Evolutionary conservation across 257 asterid species (phyloP).

Genomic region (Capsicum chinense): DNA sequence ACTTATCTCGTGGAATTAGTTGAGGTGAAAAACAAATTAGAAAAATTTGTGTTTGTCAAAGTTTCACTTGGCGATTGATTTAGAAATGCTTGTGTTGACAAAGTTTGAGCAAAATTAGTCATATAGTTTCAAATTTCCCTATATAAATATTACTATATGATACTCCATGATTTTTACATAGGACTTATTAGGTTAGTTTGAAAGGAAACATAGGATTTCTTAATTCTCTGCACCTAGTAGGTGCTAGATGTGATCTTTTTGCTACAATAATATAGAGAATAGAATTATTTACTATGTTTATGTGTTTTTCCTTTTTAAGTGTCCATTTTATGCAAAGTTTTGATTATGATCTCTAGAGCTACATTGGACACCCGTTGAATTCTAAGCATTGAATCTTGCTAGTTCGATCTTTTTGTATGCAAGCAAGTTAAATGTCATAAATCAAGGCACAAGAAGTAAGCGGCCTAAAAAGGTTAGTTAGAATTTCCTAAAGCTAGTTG

Average conservation of each 20-base stretch:
- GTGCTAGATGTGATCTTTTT: too few relatives aligned
- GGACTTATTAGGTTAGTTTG: background rate
- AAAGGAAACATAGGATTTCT: background rate
- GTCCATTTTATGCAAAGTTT: background rate
- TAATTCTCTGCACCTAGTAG: background rate
- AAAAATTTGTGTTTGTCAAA: background rate
- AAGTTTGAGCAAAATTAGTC: background rate
- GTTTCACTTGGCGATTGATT: too few relatives aligned
- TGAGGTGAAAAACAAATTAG: background rate
- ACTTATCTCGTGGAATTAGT: background rate
- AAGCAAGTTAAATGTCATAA: background rate
- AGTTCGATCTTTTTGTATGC: background rate
- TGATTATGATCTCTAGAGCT: background rate
- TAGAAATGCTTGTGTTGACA: too few relatives aligned
- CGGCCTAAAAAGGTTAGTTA: background rate
- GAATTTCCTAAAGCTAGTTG: background rate
- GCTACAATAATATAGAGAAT: too few relatives aligned
- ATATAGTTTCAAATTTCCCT: background rate
- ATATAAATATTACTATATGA: background rate
- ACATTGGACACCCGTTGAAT: background rate
- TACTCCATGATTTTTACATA: background rate
- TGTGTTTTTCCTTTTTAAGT: background rate
- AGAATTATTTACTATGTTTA: too few relatives aligned
- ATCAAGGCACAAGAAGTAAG: background rate
- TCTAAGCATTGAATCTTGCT: background rate